Base-by-base conservation (phyloP, 164 flowering plant genomes). In the Protea cynaroides region DNA sequence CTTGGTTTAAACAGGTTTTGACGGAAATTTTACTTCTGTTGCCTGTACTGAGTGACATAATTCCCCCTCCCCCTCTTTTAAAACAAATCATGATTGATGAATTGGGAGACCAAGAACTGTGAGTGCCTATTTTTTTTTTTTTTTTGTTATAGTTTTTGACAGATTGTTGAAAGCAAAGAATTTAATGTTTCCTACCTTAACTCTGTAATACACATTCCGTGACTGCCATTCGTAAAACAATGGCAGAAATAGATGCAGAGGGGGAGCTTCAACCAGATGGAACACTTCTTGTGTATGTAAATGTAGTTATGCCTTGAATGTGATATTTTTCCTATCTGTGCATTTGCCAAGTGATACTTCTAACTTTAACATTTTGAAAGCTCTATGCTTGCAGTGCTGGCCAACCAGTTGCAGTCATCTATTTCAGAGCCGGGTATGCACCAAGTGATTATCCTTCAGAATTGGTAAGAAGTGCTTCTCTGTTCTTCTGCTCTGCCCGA, bases 381-480 rank as follows among this genome's bases (percentile, higher is more conserved):
- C 12, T 18, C 65, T 68, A 68, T 37, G 7, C 50, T 73, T 79
- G 71, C 80, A 88, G 94, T 53, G 84, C 69, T 64, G 85, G 80
- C 61, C 74, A 78, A 72, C 73, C 70, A 57, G 71, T 88, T 72
- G 75, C 89, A 17, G 82, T 88, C 7, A 70, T 84, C 56, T 88
- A 88, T 76, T 86, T 88, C 57, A 74, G 94, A 79, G 82, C 90
- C 59, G 94, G 94, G 17, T 88, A 88, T 75, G 67, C 90, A 36
- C 94, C 94, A 24, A 76, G 64, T 56, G 94, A 88, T 73, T 86
- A 86, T 77, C 87, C 90, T 61, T 82, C 94, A 25, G 94, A 88
- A 77, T 74, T 86, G 36, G 94, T 88, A 64, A 80, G 85, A 62
- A 68, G n/a, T 19, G 21, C 38, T 61, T 59, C 25, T 5, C 25